Percentiles rank a stretch among this genome's conserved stretches.
These are phyloP conservation scores for Symbiodinium natans DNA, from an alignment of 73 alveolate genomes.

Conservation along the genomic window DNA sequence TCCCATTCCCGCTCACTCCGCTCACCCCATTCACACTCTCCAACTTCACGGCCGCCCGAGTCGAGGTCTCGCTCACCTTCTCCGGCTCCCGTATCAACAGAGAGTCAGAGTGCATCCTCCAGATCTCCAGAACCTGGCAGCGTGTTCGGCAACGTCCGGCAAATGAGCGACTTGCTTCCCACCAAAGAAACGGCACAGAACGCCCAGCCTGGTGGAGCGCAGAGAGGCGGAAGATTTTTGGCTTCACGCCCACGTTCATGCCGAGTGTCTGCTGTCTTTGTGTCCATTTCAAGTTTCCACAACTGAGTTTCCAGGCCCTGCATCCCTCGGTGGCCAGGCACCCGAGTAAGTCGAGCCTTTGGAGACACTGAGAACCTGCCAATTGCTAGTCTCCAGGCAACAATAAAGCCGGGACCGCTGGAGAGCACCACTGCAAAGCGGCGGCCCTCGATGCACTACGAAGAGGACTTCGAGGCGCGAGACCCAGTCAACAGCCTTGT, in stretches of 20 bases:
- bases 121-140: background rate
- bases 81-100: background rate
- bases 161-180: constrained; percentile 51
- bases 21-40: no score
- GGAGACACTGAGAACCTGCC: no score
- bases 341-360: background rate
- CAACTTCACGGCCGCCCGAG: background rate
- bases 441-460: constrained; percentile 47
- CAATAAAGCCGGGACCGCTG: no score
- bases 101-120: background rate
- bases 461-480: constrained; percentile 76
- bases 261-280: no score
- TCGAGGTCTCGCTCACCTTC: background rate
- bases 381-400: no score
- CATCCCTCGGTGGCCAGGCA: background rate
- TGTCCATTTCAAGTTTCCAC: no score
- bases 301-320: no score
- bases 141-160: constrained; percentile 42
- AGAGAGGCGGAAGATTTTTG: no score
- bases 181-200: background rate
- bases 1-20: background rate
- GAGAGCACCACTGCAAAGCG: background rate
- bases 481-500: background rate
- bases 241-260: no score
- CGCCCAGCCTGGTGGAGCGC: no score